phyloP scores from a whole-genome alignment of 1,284 basidiomycete genomes.

The Puccinia novopanici region DNA sequence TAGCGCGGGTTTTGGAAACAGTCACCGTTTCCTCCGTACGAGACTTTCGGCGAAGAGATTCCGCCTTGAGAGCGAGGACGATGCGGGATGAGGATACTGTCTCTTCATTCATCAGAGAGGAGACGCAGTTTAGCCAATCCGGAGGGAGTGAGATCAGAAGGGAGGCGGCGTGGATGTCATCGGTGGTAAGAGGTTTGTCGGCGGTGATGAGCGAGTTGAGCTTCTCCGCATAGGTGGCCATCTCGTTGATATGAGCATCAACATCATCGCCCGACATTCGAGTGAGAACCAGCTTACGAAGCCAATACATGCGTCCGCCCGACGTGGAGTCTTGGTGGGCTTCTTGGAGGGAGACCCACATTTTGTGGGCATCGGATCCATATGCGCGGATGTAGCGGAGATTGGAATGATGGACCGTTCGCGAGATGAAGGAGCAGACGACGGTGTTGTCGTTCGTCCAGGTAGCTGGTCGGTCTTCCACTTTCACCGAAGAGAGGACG shows the following conservation, averaged over 20 bases:
- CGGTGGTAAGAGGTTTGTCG: conserved; percentile 1
- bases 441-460: too few species aligned
- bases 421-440: too few species aligned
- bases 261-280: background rate
- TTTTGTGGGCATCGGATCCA: background rate
- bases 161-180: background rate
- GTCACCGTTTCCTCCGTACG: background rate
- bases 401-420: too few species aligned
- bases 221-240: background rate
- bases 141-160: background rate
- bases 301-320: conserved; percentile 13
- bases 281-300: background rate
- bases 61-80: background rate
- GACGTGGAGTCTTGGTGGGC: conserved; percentile 15
- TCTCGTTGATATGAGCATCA: background rate
- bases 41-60: background rate
- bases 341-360: background rate
- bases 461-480: too few species aligned
- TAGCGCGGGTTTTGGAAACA: background rate
- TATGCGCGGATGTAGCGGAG: background rate
- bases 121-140: background rate
- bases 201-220: background rate
- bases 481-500: too few species aligned
- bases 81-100: background rate
- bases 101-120: too few species aligned